A percentile compares a stretch with the other conserved stretches of the same genome.
phyloP scores from a whole-genome alignment of 805 yeast genomes.

The Yamadazyma paraphyllophila region DNA sequence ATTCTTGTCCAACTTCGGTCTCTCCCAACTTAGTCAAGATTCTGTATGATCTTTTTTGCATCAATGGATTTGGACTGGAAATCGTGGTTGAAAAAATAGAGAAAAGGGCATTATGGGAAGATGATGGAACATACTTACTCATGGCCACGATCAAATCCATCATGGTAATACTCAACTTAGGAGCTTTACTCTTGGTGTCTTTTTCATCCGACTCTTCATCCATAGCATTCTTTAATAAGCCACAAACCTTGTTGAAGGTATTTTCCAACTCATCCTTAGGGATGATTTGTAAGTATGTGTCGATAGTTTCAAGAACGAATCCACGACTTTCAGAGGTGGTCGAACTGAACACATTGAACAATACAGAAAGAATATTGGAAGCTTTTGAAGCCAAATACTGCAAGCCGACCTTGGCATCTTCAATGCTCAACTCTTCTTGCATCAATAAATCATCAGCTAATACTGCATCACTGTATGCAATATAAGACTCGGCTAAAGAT shows the following conservation, averaged over 20 bases:
- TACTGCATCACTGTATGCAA: slow-evolving; percentile 60
- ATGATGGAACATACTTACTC: slow-evolving; percentile 75
- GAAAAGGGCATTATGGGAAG: slow-evolving; percentile 70
- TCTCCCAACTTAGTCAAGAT: slow-evolving; percentile 70
- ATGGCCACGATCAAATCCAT: slow-evolving; percentile 87
- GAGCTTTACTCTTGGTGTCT: slow-evolving; percentile 20
- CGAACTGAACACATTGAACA: slow-evolving; percentile 91
- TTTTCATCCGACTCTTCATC: slow-evolving; percentile 48
- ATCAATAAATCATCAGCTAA: slow-evolving; percentile 53
- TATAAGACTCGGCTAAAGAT: slow-evolving; percentile 73
- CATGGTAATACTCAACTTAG: slow-evolving; percentile 74
- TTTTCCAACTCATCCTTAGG: slow-evolving; percentile 61
- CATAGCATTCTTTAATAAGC: slow-evolving; percentile 69
- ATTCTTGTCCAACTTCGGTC: slow-evolving; percentile 57
- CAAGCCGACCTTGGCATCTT: slow-evolving; percentile 54
- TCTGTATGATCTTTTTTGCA: slow-evolving; percentile 89
- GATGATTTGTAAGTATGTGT: slow-evolving; percentile 71
- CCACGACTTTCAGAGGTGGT: slow-evolving; percentile 83
- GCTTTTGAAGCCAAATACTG: slow-evolving; percentile 65
- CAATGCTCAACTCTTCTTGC: slow-evolving; percentile 58
- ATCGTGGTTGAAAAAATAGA: slow-evolving; percentile 75
- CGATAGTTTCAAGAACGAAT: slow-evolving; percentile 82
- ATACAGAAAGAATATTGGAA: slow-evolving; percentile 75
- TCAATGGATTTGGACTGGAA: slow-evolving; percentile 52
- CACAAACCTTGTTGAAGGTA: slow-evolving; percentile 85